Evolutionary conservation across 1,284 basidiomycete genomes (phyloP).

Genomic region (Ustilago esculenta): DNA sequence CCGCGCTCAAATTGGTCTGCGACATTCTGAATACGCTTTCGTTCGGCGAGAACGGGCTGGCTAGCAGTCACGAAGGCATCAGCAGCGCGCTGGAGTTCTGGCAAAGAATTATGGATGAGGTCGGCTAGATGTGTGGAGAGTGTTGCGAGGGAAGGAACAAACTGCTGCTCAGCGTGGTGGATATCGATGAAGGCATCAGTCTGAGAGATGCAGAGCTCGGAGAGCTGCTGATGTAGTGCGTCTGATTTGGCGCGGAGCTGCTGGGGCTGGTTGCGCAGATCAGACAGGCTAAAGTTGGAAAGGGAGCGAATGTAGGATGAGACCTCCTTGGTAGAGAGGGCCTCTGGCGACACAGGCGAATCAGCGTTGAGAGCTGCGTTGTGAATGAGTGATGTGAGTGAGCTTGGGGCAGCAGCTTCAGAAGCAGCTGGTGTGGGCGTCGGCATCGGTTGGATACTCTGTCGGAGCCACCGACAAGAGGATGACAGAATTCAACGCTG

Average conservation of each 20-base stretch:
- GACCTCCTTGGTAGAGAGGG: constrained; percentile 28
- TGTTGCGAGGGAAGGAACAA: constrained; percentile 23
- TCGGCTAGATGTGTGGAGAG: constrained; percentile 24
- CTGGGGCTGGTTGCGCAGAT: constrained; percentile 36
- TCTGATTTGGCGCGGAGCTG: constrained; percentile 36
- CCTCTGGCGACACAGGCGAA: constrained; percentile 16
- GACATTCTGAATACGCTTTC: constrained; percentile 27
- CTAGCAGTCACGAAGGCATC: constrained; percentile 18
- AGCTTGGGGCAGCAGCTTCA: not conserved
- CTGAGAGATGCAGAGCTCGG: constrained; percentile 50
- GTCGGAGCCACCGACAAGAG: not conserved
- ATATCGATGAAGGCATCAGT: constrained; percentile 46
- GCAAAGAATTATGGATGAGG: constrained; percentile 22
- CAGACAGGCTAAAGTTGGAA: constrained; percentile 36
- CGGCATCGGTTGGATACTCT: constrained; percentile 2
- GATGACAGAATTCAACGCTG: not conserved
- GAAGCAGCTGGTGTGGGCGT: not conserved
- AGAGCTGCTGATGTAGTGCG: constrained; percentile 39
- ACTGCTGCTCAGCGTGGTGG: constrained; percentile 41
- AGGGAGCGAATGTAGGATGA: constrained; percentile 43
- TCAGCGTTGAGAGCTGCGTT: constrained; percentile 7
- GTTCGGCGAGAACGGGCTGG: constrained; percentile 20
- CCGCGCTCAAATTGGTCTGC: constrained; percentile 73
- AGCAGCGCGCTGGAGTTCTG: constrained; percentile 25
- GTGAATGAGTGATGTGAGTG: constrained; percentile 22